These are phyloP conservation scores for Cladophialophora exuberans DNA, from an alignment of 2,329 filamentous ascomycete species.

Conservation along the genomic window DNA sequence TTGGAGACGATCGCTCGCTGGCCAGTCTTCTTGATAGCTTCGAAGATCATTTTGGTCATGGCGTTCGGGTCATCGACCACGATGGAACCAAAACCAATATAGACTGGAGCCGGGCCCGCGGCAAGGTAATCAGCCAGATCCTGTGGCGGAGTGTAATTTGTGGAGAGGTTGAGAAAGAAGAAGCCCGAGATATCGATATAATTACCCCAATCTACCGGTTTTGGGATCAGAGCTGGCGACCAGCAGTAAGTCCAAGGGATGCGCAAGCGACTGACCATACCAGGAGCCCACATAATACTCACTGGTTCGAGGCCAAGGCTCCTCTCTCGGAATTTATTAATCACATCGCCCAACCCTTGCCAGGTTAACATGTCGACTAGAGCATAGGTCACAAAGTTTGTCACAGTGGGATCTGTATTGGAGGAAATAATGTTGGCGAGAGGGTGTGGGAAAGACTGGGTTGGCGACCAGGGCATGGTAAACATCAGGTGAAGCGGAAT, in stretches of 20 bases:
- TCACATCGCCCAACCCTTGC: conserved; percentile 88
- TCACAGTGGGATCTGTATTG: conserved; percentile 74
- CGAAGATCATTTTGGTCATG: conserved; percentile 72
- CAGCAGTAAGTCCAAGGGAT: conserved; percentile 92
- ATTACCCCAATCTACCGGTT: conserved; percentile 74
- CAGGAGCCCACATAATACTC: conserved; percentile 80
- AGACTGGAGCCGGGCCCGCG: conserved; percentile 72
- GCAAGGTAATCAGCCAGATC: conserved; percentile 69
- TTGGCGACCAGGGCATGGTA: conserved; percentile 92
- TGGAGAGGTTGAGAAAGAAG: conserved; percentile 71
- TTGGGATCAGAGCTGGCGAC: conserved; percentile 79
- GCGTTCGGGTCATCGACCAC: conserved; percentile 75
- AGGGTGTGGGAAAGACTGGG: conserved; percentile 82
- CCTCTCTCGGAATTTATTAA: conserved; percentile 81
- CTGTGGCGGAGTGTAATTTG: conserved; percentile 66
- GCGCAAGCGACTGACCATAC: conserved; percentile 72
- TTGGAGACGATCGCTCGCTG: conserved; percentile 82
- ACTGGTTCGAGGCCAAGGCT: conserved; percentile 75
- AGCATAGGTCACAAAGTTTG: conserved; percentile 82
- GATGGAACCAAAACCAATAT: conserved; percentile 83
- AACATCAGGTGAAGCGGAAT: conserved; percentile 87
- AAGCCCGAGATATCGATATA: conserved; percentile 77
- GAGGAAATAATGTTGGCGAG: conserved; percentile 78
- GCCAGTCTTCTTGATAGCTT: conserved; percentile 67
- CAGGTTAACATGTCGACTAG: conserved; percentile 90